Conservation (phyloP, 495 filamentous ascomycete genomes). For the Penicillium chermesinum region DNA sequence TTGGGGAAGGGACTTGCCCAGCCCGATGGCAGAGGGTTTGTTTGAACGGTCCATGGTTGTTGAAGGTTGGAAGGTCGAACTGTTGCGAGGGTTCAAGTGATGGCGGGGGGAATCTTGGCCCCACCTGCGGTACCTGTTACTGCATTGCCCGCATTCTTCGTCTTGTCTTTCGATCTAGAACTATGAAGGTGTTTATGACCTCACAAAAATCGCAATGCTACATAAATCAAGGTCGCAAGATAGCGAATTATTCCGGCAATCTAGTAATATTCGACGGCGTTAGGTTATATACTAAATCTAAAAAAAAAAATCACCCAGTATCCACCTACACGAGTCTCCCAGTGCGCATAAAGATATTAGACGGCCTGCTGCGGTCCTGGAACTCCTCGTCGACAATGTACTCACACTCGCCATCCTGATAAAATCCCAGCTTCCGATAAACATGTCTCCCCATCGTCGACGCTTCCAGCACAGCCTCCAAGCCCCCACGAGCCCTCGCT, state of each 20-base stretch:
- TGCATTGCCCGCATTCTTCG: too few species aligned
- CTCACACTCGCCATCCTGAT: constrained; percentile 26
- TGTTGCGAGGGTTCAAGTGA: constrained; percentile 10
- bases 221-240: too few species aligned
- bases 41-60: constrained; percentile 68
- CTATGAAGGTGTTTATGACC: too few species aligned
- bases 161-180: too few species aligned
- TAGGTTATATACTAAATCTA: not conserved
- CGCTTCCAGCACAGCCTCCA: constrained; percentile 35
- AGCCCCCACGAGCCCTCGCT: constrained; percentile 29
- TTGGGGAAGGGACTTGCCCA: constrained; percentile 58
- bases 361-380: constrained; percentile 7
- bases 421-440: constrained; percentile 36
- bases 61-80: not conserved
- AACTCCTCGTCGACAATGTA: constrained; percentile 37
- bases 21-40: constrained; percentile 72
- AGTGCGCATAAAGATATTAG: constrained; percentile 30
- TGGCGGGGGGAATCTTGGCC: constrained; percentile 21
- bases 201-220: too few species aligned
- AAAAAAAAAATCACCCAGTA: constrained; percentile 1
- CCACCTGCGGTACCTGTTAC: constrained; percentile 13
- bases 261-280: too few species aligned
- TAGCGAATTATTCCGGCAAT: too few species aligned
- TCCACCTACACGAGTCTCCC: constrained; percentile 10
- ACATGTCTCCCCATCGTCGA: constrained; percentile 41